Conservation (phyloP, 2,329 filamentous ascomycete genomes). For the Cordyceps militaris region DNA sequence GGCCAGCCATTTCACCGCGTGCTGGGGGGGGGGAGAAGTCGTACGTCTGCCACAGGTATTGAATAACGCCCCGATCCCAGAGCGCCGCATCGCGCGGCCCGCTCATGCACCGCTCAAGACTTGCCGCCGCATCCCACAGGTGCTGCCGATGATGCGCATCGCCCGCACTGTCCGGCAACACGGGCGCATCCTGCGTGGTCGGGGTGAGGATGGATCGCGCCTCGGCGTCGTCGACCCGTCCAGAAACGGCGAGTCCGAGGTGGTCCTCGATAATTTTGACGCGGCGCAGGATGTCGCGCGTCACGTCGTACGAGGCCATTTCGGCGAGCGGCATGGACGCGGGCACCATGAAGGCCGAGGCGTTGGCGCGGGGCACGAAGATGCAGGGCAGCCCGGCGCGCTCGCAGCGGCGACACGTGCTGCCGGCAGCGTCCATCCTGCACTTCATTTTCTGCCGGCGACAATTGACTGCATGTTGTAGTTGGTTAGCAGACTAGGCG, state of each 20-base stretch:
- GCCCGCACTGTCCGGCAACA: background rate
- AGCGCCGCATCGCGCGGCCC: slow-evolving; percentile 21
- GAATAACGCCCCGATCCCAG: slow-evolving; percentile 27
- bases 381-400: slow-evolving; percentile 31
- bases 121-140: slow-evolving; percentile 25
- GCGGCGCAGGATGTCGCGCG: slow-evolving; percentile 14
- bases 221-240: background rate
- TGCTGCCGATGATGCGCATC: slow-evolving; percentile 14
- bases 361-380: slow-evolving; percentile 34
- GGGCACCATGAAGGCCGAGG: slow-evolving; percentile 17
- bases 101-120: slow-evolving; percentile 22
- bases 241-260: slow-evolving; percentile 16
- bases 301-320: slow-evolving; percentile 10
- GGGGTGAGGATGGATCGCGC: background rate
- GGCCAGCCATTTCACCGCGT: background rate
- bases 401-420: slow-evolving; percentile 27
- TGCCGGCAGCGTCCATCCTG: slow-evolving; percentile 27
- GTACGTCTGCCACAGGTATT: slow-evolving; percentile 27
- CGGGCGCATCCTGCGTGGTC: slow-evolving; percentile 16
- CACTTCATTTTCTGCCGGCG: slow-evolving; percentile 31
- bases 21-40: background rate
- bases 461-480: slow-evolving; percentile 20
- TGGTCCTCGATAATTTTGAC: slow-evolving; percentile 22
- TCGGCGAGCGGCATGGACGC: background rate
- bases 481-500: too few species aligned